These are phyloP conservation scores for Sesbania bispinosa DNA, from an alignment of 306 rosid genomes.

Conservation along the genomic window DNA sequence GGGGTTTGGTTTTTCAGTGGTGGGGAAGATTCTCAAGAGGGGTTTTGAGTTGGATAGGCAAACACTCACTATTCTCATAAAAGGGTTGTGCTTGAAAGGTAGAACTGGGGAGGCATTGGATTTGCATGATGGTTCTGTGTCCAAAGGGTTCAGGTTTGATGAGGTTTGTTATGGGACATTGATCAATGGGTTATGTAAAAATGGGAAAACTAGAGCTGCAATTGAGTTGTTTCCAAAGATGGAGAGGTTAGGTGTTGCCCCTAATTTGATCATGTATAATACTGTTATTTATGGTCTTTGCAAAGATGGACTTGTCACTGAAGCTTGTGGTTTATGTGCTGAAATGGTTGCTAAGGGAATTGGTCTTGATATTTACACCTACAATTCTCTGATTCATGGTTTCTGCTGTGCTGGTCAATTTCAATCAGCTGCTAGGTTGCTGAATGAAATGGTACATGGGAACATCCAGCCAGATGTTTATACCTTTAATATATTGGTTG, in stretches of 20 bases:
- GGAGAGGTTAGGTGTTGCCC: constrained; percentile 10
- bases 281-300: constrained; percentile 32
- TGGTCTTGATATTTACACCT: constrained; percentile 23
- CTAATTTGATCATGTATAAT: constrained; percentile 31
- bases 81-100: constrained; percentile 30
- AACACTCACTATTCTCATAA: constrained; percentile 15
- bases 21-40: constrained; percentile 27
- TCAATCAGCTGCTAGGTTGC: constrained; percentile 21
- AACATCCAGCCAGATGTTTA: constrained; percentile 26
- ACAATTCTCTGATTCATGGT: constrained; percentile 35
- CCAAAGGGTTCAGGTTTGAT: constrained; percentile 22
- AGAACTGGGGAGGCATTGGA: not conserved
- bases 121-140: constrained; percentile 18
- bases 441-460: constrained; percentile 23
- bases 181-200: constrained; percentile 33
- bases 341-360: constrained; percentile 26
- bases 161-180: constrained; percentile 33
- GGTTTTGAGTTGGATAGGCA: constrained; percentile 21
- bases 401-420: constrained; percentile 23
- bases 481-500: constrained; percentile 34
- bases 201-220: not conserved
- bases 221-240: constrained; percentile 25
- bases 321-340: constrained; percentile 33
- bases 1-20: constrained; percentile 26
- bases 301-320: constrained; percentile 24